Evolutionary conservation across 192 early-diverging fungal genomes (phyloP).

Genomic region (Thoreauomyces humboldtii): DNA sequence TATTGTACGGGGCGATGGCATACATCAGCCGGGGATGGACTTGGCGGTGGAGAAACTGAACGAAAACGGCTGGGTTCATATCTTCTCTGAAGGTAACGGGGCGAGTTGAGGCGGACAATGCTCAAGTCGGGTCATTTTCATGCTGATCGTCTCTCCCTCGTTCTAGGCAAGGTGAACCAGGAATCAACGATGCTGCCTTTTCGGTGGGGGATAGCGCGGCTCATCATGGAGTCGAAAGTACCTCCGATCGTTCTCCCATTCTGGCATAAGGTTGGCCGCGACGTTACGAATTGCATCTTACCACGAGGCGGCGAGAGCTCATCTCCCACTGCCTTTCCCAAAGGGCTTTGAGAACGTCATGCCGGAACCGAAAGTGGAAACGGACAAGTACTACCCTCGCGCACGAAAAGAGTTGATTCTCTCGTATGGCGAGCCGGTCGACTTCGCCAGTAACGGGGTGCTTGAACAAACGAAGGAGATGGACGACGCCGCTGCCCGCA

Average conservation of each 20-base stretch:
- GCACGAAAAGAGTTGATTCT: conserved; percentile 59
- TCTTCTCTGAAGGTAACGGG: conserved; percentile 80
- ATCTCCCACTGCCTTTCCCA: not conserved
- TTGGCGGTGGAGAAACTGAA: conserved; percentile 67
- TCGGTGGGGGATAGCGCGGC: conserved; percentile 84
- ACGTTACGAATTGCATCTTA: not conserved
- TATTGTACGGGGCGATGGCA: conserved; percentile 75
- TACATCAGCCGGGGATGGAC: conserved; percentile 84
- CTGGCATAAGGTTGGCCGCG: conserved; percentile 59
- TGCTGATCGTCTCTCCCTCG: too few relatives aligned
- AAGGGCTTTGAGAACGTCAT: conserved; percentile 39
- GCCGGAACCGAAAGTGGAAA: conserved; percentile 24
- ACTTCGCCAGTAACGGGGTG: conserved; percentile 50
- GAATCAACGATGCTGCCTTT: conserved; percentile 55
- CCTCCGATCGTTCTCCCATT: conserved; percentile 71
- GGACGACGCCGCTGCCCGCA: conserved; percentile 47
- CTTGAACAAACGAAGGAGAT: conserved; percentile 29
- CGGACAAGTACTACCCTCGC: conserved; percentile 50
- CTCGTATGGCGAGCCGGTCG: conserved; percentile 71
- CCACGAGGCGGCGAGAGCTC: too few relatives aligned
- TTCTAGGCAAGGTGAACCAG: conserved; percentile 26
- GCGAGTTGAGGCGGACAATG: too few relatives aligned
- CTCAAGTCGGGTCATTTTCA: too few relatives aligned
- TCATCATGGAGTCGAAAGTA: conserved; percentile 76
- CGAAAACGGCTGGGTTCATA: conserved; percentile 77